phyloP scores from a whole-genome alignment of 2,329 filamentous ascomycete genomes.

The Xylaria sp. region DNA sequence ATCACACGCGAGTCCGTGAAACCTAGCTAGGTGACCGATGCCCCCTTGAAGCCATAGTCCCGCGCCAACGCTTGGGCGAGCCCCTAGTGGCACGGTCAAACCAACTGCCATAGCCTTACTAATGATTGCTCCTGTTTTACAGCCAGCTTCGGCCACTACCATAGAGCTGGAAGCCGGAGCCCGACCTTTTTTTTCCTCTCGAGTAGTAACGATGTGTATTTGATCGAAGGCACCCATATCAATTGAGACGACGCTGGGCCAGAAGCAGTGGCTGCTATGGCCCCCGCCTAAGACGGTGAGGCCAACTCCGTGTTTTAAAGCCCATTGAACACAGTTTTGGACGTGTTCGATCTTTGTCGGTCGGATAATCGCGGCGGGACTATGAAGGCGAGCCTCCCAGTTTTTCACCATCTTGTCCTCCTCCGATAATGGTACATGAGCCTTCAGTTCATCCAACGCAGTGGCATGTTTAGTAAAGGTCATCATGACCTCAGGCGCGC shows the following conservation, averaged over 20 bases:
- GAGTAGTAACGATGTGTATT: constrained; percentile 55
- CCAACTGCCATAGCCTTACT: constrained; percentile 57
- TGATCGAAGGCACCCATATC: constrained; percentile 69
- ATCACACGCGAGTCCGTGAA: constrained; percentile 69
- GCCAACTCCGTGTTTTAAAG: constrained; percentile 56
- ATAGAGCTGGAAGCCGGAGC: constrained; percentile 48
- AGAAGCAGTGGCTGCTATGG: constrained; percentile 69
- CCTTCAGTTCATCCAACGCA: constrained; percentile 56
- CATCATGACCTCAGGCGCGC: constrained; percentile 61
- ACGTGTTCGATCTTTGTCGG: constrained; percentile 62
- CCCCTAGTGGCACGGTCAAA: constrained; percentile 68
- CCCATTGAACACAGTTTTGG: constrained; percentile 68
- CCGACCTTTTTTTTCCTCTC: constrained; percentile 39
- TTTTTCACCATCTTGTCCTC: constrained; percentile 59
- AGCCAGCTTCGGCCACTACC: constrained; percentile 66
- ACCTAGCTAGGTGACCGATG: constrained; percentile 68
- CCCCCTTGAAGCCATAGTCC: constrained; percentile 74
- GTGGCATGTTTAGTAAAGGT: constrained; percentile 61
- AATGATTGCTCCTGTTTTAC: constrained; percentile 66
- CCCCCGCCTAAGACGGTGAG: constrained; percentile 67
- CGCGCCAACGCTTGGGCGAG: constrained; percentile 71
- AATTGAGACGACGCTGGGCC: constrained; percentile 63
- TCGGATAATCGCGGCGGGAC: constrained; percentile 57
- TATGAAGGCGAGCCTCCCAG: constrained; percentile 58
- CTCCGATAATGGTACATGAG: constrained; percentile 54